Evolutionary conservation across 176 grass and related monocot genomes (phyloP).

Genomic region (Oryza officinalis): DNA sequence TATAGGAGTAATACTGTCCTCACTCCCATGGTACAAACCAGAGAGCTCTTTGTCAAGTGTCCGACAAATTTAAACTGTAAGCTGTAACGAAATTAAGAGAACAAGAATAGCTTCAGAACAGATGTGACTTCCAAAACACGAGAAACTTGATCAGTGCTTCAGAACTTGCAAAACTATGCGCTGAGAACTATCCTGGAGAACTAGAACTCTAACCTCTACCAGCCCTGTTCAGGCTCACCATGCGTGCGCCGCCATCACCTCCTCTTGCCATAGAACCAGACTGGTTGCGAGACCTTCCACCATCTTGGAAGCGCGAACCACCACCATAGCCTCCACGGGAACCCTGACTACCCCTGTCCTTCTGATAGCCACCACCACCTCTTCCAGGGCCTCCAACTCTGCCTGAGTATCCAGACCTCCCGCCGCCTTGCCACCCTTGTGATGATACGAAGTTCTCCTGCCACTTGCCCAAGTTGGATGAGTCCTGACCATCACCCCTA

Average conservation of each 20-base stretch:
- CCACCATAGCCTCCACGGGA: conserved; percentile 51
- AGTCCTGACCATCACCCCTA: conserved; percentile 69
- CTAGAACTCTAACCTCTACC: conserved; percentile 53
- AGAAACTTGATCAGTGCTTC: conserved; percentile 16
- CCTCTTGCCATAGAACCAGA: conserved; percentile 35
- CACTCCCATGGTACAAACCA: neutral
- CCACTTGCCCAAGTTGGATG: conserved; percentile 59
- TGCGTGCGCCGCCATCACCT: too few relatives aligned
- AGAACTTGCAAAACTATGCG: conserved; percentile 22
- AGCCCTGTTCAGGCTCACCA: conserved; percentile 55
- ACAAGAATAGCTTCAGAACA: neutral
- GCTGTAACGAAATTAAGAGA: conserved; percentile 7
- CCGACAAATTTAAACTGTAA: conserved; percentile 18
- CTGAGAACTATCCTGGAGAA: conserved; percentile 14
- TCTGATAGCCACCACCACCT: conserved; percentile 59
- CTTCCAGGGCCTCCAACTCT: conserved; percentile 58
- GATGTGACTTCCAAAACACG: neutral
- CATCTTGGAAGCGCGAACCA: conserved; percentile 57
- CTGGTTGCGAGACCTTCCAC: conserved; percentile 41
- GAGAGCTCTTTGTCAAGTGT: neutral
- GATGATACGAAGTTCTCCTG: conserved; percentile 70
- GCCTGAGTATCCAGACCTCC: conserved; percentile 52
- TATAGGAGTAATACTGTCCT: conserved; percentile 35
- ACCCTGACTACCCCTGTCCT: conserved; percentile 58
- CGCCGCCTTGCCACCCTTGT: conserved; percentile 60